Evolutionary conservation across 805 yeast genomes (phyloP).

Genomic region (Candida schatavii): DNA sequence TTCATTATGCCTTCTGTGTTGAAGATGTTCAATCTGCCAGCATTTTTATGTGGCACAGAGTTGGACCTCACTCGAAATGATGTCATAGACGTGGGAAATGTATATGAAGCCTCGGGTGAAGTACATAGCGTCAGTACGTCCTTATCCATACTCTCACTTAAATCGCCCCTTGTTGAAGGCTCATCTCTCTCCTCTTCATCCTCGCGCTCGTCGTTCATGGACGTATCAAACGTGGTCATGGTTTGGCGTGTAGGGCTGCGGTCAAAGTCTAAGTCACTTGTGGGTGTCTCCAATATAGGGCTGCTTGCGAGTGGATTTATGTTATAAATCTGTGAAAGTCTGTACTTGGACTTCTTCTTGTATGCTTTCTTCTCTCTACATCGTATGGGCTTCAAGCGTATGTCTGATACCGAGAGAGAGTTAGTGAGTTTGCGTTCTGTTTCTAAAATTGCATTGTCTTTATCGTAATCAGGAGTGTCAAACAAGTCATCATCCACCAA

Average conservation of each 20-base stretch:
- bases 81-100: background rate
- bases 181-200: background rate
- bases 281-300: slow-evolving; percentile 4
- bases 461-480: slow-evolving; percentile 1
- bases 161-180: background rate
- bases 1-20: slow-evolving; percentile 7
- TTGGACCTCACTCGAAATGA: slow-evolving; percentile 2
- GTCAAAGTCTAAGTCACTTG: background rate
- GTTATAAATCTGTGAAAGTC: slow-evolving; percentile 36
- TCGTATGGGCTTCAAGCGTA: slow-evolving; percentile 39
- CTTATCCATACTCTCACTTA: background rate
- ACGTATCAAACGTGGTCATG: background rate
- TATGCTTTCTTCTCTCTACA: slow-evolving; percentile 30
- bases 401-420: slow-evolving; percentile 31
- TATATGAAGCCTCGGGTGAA: background rate
- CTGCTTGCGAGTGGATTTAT: slow-evolving; percentile 29
- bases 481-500: background rate
- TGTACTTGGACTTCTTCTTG: slow-evolving; percentile 41
- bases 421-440: slow-evolving; percentile 10
- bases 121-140: slow-evolving; percentile 5
- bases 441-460: background rate
- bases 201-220: background rate
- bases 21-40: slow-evolving; percentile 7
- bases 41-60: slow-evolving; percentile 5
- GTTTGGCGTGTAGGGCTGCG: background rate